Percentiles rank a stretch among this genome's conserved stretches.
Evolutionary conservation across 768 basidiomycete species (phyloP).

Genomic region (Leccinum subgranulosum): DNA sequence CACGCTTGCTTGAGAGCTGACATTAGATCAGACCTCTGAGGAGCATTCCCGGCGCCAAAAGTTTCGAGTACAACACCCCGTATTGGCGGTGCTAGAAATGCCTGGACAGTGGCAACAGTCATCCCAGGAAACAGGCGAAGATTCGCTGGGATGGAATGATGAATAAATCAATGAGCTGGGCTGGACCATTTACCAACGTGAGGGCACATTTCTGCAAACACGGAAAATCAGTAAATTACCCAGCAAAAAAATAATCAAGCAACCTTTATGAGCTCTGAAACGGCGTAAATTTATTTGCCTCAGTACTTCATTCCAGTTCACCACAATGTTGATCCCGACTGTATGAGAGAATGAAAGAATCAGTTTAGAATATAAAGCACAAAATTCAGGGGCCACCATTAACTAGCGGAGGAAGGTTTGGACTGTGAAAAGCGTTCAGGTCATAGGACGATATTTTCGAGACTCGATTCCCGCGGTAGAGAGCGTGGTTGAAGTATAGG

Average conservation of each 20-base stretch:
- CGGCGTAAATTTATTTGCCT: constrained; percentile 75
- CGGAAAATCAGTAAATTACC: constrained; percentile 10
- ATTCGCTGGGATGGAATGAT: constrained; percentile 50
- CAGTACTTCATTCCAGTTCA: constrained; percentile 87
- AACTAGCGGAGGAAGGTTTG: constrained; percentile 79
- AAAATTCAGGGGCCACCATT: constrained; percentile 47
- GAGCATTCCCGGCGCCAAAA: constrained; percentile 92
- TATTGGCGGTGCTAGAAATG: constrained; percentile 72
- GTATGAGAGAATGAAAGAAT: not conserved
- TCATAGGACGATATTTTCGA: constrained; percentile 82
- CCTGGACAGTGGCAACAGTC: constrained; percentile 64
- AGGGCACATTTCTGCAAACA: constrained; percentile 64
- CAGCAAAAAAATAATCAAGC: not conserved
- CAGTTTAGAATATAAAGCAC: not conserved
- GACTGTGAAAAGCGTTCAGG: constrained; percentile 79
- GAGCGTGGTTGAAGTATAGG: constrained; percentile 86
- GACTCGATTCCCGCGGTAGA: constrained; percentile 84
- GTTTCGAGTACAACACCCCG: constrained; percentile 86
- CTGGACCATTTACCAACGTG: constrained; percentile 62
- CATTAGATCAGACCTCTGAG: constrained; percentile 74
- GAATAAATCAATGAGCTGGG: constrained; percentile 2
- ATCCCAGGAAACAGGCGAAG: constrained; percentile 89
- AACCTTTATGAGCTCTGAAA: constrained; percentile 81
- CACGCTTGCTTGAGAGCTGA: constrained; percentile 78
- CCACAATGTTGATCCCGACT: constrained; percentile 89